A percentile compares a stretch with the other conserved stretches of the same genome.
Evolutionary conservation across 345 rosid species (phyloP).

Genomic region (Rhodamnia rubescens): DNA sequence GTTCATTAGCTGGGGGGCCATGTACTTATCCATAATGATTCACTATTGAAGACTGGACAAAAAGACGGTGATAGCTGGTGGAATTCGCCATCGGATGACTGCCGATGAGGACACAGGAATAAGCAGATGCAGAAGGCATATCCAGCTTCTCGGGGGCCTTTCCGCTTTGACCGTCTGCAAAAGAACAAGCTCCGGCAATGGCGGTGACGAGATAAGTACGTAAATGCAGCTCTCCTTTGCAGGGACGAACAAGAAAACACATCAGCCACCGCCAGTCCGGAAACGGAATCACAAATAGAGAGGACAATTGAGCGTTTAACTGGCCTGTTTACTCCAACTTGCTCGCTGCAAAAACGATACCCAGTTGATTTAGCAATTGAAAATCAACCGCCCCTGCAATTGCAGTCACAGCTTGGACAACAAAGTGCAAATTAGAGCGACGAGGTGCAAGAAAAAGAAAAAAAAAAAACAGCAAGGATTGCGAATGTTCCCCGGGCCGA

Average conservation of each 20-base stretch:
- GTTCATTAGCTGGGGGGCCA: not conserved
- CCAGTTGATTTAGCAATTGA: not conserved
- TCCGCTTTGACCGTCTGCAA: not conserved
- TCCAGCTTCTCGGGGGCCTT: not conserved
- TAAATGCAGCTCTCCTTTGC: not conserved
- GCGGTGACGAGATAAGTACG: not conserved
- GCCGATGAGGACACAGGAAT: not conserved
- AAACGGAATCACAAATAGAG: not conserved
- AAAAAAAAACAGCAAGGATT: not conserved
- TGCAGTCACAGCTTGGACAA: not conserved
- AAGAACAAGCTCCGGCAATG: not conserved
- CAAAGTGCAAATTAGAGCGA: not conserved
- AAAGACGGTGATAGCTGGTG: not conserved
- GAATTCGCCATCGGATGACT: not conserved
- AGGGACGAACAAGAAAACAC: not conserved
- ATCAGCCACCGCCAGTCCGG: not conserved
- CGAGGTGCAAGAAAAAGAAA: not conserved
- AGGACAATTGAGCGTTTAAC: not conserved
- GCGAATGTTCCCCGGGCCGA: not conserved
- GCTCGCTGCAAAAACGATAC: not conserved
- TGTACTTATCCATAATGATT: not conserved
- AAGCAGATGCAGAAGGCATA: not conserved
- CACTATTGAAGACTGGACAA: not conserved
- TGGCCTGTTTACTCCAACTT: not conserved
- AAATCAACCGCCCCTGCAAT: not conserved